phyloP scores from a whole-genome alignment of 2,329 filamentous ascomycete species.

The Claviceps maximensis region DNA sequence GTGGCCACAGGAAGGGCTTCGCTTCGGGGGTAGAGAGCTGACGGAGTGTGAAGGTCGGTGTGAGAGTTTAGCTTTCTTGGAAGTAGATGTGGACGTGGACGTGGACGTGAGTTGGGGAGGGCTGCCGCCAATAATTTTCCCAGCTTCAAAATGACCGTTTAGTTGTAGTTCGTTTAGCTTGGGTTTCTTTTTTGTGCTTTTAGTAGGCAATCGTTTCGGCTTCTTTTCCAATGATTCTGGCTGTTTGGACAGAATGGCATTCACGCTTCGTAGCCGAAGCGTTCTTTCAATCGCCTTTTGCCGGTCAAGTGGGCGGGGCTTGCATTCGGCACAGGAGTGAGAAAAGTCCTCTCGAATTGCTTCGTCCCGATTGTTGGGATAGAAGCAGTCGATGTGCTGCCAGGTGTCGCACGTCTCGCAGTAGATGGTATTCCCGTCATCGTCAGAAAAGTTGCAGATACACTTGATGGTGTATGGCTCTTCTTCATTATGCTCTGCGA shows the following conservation, averaged over 20 bases:
- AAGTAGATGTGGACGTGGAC: slow-evolving; percentile 31
- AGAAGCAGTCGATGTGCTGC: slow-evolving; percentile 98
- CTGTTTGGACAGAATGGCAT: slow-evolving; percentile 16
- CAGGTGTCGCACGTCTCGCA: slow-evolving; percentile 94
- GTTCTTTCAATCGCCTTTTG: slow-evolving; percentile 60
- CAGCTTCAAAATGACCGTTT: slow-evolving; percentile 41
- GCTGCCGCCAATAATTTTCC: slow-evolving; percentile 28
- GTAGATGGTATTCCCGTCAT: slow-evolving; percentile 95
- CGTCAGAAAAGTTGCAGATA: slow-evolving; percentile 85
- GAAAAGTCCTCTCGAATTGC: slow-evolving; percentile 57
- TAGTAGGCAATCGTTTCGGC: slow-evolving; percentile 59
- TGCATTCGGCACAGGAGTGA: slow-evolving; percentile 84
- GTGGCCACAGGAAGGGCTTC: slow-evolving; percentile 52
- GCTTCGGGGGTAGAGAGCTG: slow-evolving; percentile 52
- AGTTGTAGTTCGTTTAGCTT: slow-evolving; percentile 56
- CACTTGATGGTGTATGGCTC: slow-evolving; percentile 94
- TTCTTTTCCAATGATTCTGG: slow-evolving; percentile 50
- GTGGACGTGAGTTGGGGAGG: slow-evolving; percentile 42
- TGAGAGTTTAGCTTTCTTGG: slow-evolving; percentile 70
- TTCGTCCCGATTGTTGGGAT: slow-evolving; percentile 58
- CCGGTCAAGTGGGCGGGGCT: slow-evolving; percentile 60
- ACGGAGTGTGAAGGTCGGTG: slow-evolving; percentile 70
- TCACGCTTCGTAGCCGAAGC: slow-evolving; percentile 42
- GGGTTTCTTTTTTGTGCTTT: slow-evolving; percentile 77
- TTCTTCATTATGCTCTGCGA: slow-evolving; percentile 47